A percentile compares a stretch with the other conserved stretches of the same genome.
These are phyloP conservation scores for Cordia subcordata DNA, from an alignment of 257 asterid species.

Conservation along the genomic window DNA sequence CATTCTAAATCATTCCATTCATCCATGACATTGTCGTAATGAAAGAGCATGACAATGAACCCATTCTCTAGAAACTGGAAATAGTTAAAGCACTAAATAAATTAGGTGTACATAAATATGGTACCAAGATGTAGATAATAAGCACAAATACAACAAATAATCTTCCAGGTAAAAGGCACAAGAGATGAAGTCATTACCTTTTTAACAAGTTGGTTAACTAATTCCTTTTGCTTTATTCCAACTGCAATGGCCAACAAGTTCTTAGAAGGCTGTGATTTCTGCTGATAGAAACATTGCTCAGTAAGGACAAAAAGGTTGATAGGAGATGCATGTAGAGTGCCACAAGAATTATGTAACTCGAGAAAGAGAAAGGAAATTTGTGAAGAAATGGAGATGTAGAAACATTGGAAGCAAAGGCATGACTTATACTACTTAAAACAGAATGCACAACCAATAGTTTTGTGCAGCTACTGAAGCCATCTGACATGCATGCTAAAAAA, in stretches of 20 bases:
- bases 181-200: constrained; percentile 41
- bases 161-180: not conserved
- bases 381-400: too few species aligned
- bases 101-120: not conserved
- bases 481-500: too few species aligned
- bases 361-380: too few species aligned
- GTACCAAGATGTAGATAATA: not conserved
- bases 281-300: constrained; percentile 31
- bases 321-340: not conserved
- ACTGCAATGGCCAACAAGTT: constrained; percentile 77
- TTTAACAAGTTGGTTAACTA: constrained; percentile 49
- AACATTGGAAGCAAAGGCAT: too few species aligned
- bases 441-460: too few species aligned
- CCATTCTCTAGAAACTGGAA: constrained; percentile 62
- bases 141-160: not conserved
- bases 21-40: constrained; percentile 77
- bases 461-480: too few species aligned
- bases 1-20: constrained; percentile 67
- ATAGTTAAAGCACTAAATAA: not conserved
- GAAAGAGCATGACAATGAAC: constrained; percentile 77
- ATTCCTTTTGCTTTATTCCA: constrained; percentile 67
- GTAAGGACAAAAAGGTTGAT: constrained; percentile 10
- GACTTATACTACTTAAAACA: too few species aligned
- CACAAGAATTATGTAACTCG: not conserved
- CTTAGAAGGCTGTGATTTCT: constrained; percentile 18